Evolutionary conservation across 805 yeast genomes (phyloP).

Genomic region (Metschnikowia chrysomelidarum): DNA sequence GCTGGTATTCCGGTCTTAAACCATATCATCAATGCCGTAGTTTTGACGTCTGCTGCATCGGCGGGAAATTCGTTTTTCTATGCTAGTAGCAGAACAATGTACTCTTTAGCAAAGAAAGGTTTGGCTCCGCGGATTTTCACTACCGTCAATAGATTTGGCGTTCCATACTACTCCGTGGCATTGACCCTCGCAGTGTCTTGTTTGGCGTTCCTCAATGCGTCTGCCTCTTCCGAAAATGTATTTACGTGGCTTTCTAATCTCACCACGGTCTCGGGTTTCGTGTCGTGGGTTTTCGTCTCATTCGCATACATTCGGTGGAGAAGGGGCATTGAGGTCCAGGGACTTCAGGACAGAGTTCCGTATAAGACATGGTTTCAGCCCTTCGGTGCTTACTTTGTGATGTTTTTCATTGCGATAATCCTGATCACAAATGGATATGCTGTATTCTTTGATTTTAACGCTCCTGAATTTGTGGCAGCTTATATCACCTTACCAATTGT

Average conservation of each 20-base stretch:
- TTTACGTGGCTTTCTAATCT: constrained; percentile 67
- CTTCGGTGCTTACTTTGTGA: constrained; percentile 53
- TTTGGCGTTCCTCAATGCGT: constrained; percentile 53
- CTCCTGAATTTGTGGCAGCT: constrained; percentile 65
- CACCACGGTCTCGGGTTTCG: constrained; percentile 63
- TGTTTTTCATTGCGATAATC: constrained; percentile 49
- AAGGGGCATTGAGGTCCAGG: constrained; percentile 56
- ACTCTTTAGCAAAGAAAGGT: constrained; percentile 19
- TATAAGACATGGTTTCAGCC: constrained; percentile 58
- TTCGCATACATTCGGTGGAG: constrained; percentile 61
- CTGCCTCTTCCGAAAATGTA: constrained; percentile 50
- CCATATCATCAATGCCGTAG: constrained; percentile 72
- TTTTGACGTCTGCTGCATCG: constrained; percentile 60
- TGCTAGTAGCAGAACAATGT: constrained; percentile 20
- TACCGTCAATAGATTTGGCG: constrained; percentile 42
- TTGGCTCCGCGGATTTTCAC: constrained; percentile 18
- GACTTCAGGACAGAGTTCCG: constrained; percentile 54
- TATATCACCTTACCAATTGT: constrained; percentile 65
- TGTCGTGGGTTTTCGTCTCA: constrained; percentile 58
- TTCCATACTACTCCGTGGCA: constrained; percentile 35
- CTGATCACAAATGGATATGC: constrained; percentile 72
- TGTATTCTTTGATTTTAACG: constrained; percentile 58
- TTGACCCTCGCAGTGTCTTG: constrained; percentile 40
- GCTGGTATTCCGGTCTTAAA: constrained; percentile 67
- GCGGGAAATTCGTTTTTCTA: constrained; percentile 24